Base-by-base conservation (phyloP, 2,329 filamentous ascomycete genomes). In the Calonectria pseudoreteaudii region DNA sequence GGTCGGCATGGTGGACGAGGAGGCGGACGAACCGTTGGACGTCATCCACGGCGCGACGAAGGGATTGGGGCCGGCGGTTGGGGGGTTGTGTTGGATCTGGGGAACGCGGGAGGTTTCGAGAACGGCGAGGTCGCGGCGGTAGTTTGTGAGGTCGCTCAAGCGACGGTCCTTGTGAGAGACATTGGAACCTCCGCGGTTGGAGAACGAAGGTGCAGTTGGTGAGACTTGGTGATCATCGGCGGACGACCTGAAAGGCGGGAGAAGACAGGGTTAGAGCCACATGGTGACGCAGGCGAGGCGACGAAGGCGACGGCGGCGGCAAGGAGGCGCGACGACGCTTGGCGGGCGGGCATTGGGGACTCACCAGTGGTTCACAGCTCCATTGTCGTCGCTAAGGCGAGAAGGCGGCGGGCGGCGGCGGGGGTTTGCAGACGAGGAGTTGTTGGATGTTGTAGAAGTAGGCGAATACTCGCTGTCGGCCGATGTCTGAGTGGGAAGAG, bases 51-150 rank as follows among this genome's bases (percentile, higher is more conserved):
- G 90, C 78, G 89, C 86, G 78, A 90, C 85, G 81, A 90, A 91
- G 73, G 88, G 85, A 72, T 87, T 86, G 47, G 87, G 86, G 77
- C 87, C 87, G 77, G 88, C 88, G 72, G 86, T 88, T n/a, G 88
- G 88, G 47, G 91, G 79, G 56, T 79, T 80, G 58, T 81, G 89
- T 75, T 92, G 90, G 75, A 91, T 91, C 79, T 90, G 89, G 67
- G 91, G 91, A 71, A 90, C 86, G 76, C 91, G 90, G 72, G 89
- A 88, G 41, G 90, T 89, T 76, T 94, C 92, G 80, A 94, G 87
- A 72, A 93, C 90, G 78, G 92, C 89, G 71, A 94, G 89, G 80
- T 95, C 93, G 85, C 93, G 93, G 80, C 93, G 91, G 82, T 94
- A 93, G 82, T 93, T 93, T 82, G 88, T 87, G 79, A 94, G 89